phyloP scores from a whole-genome alignment of 768 basidiomycete species.

The Suillus occidentalis region DNA sequence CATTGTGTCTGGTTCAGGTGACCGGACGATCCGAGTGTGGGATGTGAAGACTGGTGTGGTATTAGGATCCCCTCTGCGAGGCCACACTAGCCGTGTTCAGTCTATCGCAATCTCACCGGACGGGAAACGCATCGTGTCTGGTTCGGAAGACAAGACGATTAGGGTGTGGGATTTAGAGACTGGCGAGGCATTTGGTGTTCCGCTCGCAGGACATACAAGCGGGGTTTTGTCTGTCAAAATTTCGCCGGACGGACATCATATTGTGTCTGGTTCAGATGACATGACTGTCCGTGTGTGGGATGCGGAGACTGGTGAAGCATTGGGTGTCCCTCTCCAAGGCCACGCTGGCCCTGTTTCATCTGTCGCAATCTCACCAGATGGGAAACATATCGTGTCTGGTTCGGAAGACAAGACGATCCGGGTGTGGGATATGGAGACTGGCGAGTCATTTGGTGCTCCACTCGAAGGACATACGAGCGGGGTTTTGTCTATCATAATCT shows the following conservation, averaged over 20 bases:
- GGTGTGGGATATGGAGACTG: conserved; percentile 5
- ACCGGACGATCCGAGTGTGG: background rate
- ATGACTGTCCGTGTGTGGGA: conserved; percentile 14
- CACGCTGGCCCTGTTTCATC: background rate
- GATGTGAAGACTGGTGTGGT: conserved; percentile 13
- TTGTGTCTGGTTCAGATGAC: background rate
- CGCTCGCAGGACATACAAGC: too few species aligned
- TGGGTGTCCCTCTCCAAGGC: background rate
- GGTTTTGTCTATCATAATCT: conserved; percentile 12
- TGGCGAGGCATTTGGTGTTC: too few species aligned
- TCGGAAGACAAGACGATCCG: background rate
- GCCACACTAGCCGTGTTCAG: background rate
- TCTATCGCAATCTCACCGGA: conserved; percentile 2
- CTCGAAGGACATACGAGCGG: conserved; percentile 2
- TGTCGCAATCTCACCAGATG: conserved; percentile 3
- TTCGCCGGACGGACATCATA: background rate
- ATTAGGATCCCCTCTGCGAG: conserved; percentile 15
- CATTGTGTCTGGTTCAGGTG: conserved; percentile 21
- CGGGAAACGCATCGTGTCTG: too few species aligned
- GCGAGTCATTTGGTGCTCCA: background rate
- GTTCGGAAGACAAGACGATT: too few species aligned
- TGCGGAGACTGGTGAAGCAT: background rate
- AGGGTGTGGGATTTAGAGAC: too few species aligned
- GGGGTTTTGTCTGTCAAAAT: too few species aligned
- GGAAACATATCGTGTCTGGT: conserved; percentile 2